Evolutionary conservation across 2,329 filamentous ascomycete genomes (phyloP), one percentile per base, ranked within the genome.

Genomic region (Pseudogymnoascus verrucosus): DNA sequence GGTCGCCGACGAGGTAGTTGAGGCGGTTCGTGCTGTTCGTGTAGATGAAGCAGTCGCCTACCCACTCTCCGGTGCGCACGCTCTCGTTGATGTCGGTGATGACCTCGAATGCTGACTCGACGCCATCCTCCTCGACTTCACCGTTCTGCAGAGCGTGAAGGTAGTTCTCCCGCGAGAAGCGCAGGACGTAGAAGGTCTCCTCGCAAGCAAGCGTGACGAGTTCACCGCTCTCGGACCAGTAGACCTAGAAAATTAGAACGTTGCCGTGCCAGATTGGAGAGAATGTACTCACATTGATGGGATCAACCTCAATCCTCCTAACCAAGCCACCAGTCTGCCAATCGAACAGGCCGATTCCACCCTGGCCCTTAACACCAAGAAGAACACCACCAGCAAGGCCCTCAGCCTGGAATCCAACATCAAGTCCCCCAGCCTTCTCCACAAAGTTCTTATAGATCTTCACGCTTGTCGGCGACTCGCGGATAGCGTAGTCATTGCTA

Each of bases 381-480:
- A 99, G 81, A 62, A 96, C 85, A 72, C 95, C 95, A 23, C 92
- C 93, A 59, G 88, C 90, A 57, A 99, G 80, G 14, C 93, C 93
- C 68, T 99, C 95, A 1, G 93, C 93, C 69, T 95, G 90, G 81
- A 96, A 99, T 10, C 93, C 93, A 63, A 98, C 91, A 74, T 99
- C 93, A 34, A 99, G 81, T 8, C 92, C 91, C 64, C 90, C 91
- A 28, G 83, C 79, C 78, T 96, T 93, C 76, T 98, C 95, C 69
- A 93, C 89, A 79, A 99, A 98, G 78, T 98, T 98, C 78, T 95
- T 93, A 83, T 95, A 98, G 37, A 98, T 87, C 81, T 97, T 97
- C 71, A 99, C 92, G 71, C 90, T 96, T 60, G 93, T 96, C 28
- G 89, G 79, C 4, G 93, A 97, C 77, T 99, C 95, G 37, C 95